Percentiles rank a stretch among this genome's conserved stretches.
phyloP scores from a whole-genome alignment of 2,329 filamentous ascomycete species.

The Endoconidiophora laricicola region DNA sequence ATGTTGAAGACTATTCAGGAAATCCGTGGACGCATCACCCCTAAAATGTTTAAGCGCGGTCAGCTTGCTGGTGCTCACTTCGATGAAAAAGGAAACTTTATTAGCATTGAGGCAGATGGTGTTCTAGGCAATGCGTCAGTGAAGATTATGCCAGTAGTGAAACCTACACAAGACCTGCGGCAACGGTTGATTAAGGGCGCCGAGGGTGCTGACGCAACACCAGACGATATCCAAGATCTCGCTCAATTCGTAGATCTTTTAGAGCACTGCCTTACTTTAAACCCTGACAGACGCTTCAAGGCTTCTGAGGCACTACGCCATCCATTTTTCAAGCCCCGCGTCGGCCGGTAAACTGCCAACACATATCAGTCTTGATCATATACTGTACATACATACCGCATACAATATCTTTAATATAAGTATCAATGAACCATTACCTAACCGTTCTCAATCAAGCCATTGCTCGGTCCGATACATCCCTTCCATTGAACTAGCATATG shows the following conservation, averaged over 20 bases:
- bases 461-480: too few relatives aligned
- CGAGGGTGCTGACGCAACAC: constrained; percentile 40
- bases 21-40: constrained; percentile 77
- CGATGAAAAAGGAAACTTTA: constrained; percentile 68
- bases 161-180: constrained; percentile 68
- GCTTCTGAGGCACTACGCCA: constrained; percentile 76
- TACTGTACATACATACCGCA: too few relatives aligned
- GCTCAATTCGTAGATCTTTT: constrained; percentile 74
- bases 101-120: constrained; percentile 73
- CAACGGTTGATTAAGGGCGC: constrained; percentile 60
- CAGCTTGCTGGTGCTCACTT: constrained; percentile 64
- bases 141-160: constrained; percentile 50
- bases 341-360: too few relatives aligned
- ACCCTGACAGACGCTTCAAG: constrained; percentile 82
- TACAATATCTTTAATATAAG: too few relatives aligned
- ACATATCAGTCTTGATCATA: too few relatives aligned
- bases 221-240: constrained; percentile 44
- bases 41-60: constrained; percentile 74
- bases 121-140: constrained; percentile 64
- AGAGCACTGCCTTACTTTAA: constrained; percentile 73
- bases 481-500: too few relatives aligned
- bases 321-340: constrained; percentile 48
- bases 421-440: too few relatives aligned
- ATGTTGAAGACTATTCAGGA: constrained; percentile 97
- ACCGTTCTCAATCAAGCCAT: too few relatives aligned